These are phyloP conservation scores for Hyaloscypha bicolor DNA, from an alignment of 495 filamentous ascomycete genomes.

Conservation along the genomic window DNA sequence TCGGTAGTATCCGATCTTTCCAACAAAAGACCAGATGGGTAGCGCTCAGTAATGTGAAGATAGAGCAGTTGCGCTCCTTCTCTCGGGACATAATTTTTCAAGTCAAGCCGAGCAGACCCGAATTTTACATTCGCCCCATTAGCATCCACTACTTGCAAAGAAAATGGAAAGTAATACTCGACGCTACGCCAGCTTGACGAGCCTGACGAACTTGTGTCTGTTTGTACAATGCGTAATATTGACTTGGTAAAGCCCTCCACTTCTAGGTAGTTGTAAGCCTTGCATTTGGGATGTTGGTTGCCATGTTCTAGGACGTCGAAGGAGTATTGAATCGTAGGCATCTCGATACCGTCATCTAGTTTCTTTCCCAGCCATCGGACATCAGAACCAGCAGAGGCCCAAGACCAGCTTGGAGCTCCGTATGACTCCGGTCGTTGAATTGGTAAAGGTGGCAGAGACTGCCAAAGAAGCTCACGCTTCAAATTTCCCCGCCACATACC, in stretches of 20 bases:
- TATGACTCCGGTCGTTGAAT: constrained; percentile 4
- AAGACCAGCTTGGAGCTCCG: constrained; percentile 27
- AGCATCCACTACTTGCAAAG: neutral
- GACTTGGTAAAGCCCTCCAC: constrained; percentile 1
- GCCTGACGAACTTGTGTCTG: neutral
- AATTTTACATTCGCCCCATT: neutral
- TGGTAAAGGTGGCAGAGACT: neutral
- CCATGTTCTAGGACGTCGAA: constrained; percentile 2
- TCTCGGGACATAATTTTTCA: constrained; percentile 2
- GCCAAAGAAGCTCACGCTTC: constrained; percentile 23
- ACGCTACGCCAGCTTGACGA: neutral
- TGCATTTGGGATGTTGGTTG: constrained; percentile 4
- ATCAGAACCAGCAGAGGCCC: constrained; percentile 15
- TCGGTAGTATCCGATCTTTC: constrained; percentile 6
- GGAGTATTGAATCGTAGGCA: constrained; percentile 2
- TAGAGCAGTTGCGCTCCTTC: constrained; percentile 3
- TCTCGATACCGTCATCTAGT: constrained; percentile 3
- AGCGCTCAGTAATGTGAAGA: constrained; percentile 5
- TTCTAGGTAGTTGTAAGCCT: constrained; percentile 5
- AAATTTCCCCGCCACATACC: constrained; percentile 24
- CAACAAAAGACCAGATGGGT: constrained; percentile 6
- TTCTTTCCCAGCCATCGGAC: constrained; percentile 5
- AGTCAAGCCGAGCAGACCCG: constrained; percentile 2
- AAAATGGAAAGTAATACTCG: constrained; percentile 5
- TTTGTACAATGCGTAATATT: constrained; percentile 1